Base-by-base conservation (phyloP, 2,329 filamentous ascomycete genomes). In the Penicillium sp. region DNA sequence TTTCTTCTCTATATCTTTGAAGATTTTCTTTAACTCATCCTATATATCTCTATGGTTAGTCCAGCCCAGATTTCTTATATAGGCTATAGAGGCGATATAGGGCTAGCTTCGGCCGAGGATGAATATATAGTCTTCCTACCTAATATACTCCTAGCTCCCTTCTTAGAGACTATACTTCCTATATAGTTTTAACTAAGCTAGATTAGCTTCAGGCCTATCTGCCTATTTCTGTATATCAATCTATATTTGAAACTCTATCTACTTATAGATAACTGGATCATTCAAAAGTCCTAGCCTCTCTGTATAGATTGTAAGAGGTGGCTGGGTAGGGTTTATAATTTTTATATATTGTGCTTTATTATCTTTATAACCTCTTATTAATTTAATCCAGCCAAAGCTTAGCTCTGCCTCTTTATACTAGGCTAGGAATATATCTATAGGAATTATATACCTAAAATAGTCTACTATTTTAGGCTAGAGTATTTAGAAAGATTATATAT, bases 31-130 rank as follows among this genome's bases (percentile, higher is more conserved):
- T 23, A 71, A 53, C 8, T 58, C 59, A 15, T 67, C 64, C 57
- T 63, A 71, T 1, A 62, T 60, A 53, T 60, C 64, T n/a, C 17
- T 55, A 52, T 60, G 70, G 0, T 67, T 70, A 1, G 56, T 67
- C 65, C 67, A 76, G 0, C 73, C 72, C 17, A 63, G 52, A 43
- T 64, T 65, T 36, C 72, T 59, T 4, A 71, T 71, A 53, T 74
- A 75, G 33, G 59, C 71, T 64, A 74, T 72, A 38, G 33, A 60
- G 1, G 31, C 48, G 7, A 60, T 50, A 23, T 48, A 54, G 10
- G 46, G 44, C 41, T 43, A 63, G 13, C 60, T 48, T 21, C 71
- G 51, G 0, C 71, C 69, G 16, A 75, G 51, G 2, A 68, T 64
- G 48, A 73, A 70, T 5, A 61, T 65, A 36, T 70, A 47, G 37